phyloP scores from a whole-genome alignment of 768 basidiomycete species.

The Leccinum incarnatum region DNA sequence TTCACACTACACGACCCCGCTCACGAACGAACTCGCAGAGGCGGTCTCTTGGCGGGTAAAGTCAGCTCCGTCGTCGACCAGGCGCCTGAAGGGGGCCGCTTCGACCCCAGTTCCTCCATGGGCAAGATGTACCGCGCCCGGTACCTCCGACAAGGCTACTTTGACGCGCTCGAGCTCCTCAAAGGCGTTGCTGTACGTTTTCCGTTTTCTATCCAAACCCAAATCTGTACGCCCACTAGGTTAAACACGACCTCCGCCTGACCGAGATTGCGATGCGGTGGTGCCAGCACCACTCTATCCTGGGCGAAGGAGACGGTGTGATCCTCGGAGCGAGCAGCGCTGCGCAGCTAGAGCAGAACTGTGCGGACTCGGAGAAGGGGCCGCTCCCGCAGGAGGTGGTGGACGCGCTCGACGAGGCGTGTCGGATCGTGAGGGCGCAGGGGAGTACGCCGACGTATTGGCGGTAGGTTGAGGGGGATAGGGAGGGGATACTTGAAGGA shows the following conservation, averaged over 20 bases:
- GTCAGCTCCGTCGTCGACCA: conserved; percentile 35
- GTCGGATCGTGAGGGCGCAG: conserved; percentile 36
- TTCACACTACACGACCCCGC: neutral
- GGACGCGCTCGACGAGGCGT: conserved; percentile 49
- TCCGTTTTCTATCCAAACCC: neutral
- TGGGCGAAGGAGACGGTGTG: conserved; percentile 43
- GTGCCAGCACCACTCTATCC: conserved; percentile 54
- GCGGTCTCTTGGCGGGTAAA: conserved; percentile 41
- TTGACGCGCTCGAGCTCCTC: conserved; percentile 42
- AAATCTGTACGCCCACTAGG: neutral
- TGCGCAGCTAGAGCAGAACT: conserved; percentile 43
- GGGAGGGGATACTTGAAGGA: neutral
- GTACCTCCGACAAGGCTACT: conserved; percentile 42
- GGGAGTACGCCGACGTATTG: conserved; percentile 37
- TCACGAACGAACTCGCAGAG: neutral
- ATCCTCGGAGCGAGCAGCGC: conserved; percentile 50
- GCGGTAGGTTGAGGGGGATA: conserved; percentile 16
- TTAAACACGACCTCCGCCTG: conserved; percentile 45
- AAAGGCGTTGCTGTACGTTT: conserved; percentile 39
- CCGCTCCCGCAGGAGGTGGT: conserved; percentile 53
- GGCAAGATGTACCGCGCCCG: conserved; percentile 46
- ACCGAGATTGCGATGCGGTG: conserved; percentile 60
- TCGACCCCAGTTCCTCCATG: conserved; percentile 36
- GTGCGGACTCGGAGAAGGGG: conserved; percentile 48
- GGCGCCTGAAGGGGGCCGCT: conserved; percentile 39